Evolutionary conservation across 2,329 filamentous ascomycete genomes (phyloP), one percentile per base, ranked within the genome.

Genomic region (Colletotrichum cereale): DNA sequence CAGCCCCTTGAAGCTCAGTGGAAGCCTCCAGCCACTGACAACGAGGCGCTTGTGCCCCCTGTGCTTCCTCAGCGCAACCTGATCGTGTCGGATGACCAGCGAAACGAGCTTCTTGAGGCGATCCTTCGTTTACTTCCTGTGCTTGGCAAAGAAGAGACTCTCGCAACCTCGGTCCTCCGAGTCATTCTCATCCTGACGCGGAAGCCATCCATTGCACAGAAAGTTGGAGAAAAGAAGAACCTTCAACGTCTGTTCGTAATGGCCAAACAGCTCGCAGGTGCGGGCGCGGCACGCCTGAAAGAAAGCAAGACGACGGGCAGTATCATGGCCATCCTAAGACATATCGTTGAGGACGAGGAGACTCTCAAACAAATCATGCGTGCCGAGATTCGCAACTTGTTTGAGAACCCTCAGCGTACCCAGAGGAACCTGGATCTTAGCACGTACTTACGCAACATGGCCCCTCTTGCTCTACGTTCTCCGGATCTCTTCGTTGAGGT

Each of bases 261-360:
- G 93, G 91, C 96, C 68, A 97, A 97, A 80, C 96, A 98, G 80
- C 89, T 98, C 71, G 91, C 94, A 26, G 93, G 93, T 34, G 88
- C 91, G 38, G 92, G 93, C 8, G 93, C 94, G 38, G 89, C 93
- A 66, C 91, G 92, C 66, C 87, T 99, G 12, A 86, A 84, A 72
- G 85, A 87, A 50, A 85, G 84, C 2, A 84, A 84, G 64, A 82
- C 89, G 48, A 84, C 85, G 3, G 80, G 85, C 29, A 88, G 92
- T 68, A 92, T 97, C 76, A 92, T 98, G 88, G 88, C 96, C 16
- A 92, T 98, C 63, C 84, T 99, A 53, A 91, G 97, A 50, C 96
- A 99, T 78, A 92, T 99, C 74, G 90, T 98, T 65, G 96, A 99
- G 81, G 97, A 99, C 77, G 94, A 97, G 61, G 92, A 95, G 24